phyloP scores from a whole-genome alignment of 805 yeast species.

The Zygosaccharomyces siamensis region DNA sequence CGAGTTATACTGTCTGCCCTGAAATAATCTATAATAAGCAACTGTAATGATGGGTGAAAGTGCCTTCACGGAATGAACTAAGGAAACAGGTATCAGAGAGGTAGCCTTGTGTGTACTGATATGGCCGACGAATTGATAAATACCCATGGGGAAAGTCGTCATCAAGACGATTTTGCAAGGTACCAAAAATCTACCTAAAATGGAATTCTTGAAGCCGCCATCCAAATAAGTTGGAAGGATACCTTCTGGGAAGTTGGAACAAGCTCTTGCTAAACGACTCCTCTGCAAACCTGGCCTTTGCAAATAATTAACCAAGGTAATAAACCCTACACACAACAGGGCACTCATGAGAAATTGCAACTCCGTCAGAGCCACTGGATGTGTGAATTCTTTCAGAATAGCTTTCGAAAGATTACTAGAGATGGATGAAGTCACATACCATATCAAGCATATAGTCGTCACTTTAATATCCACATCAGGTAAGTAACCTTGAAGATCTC shows the following conservation, averaged over 20 bases:
- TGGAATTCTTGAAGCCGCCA: constrained; percentile 30
- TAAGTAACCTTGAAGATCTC: constrained; percentile 15
- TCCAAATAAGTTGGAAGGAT: constrained; percentile 32
- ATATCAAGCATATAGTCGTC: constrained; percentile 55
- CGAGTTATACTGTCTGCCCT: constrained; percentile 50
- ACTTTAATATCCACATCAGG: constrained; percentile 41
- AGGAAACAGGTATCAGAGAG: constrained; percentile 82
- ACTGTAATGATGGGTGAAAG: constrained; percentile 88
- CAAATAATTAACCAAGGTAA: constrained; percentile 38
- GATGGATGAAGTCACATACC: constrained; percentile 80
- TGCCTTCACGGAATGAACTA: constrained; percentile 92
- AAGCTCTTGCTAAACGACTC: constrained; percentile 13
- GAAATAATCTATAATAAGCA: constrained; percentile 60
- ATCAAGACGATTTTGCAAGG: constrained; percentile 51
- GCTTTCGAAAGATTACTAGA: constrained; percentile 78
- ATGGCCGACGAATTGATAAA: constrained; percentile 90
- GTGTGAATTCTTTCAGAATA: constrained; percentile 62
- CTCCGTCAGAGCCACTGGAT: constrained; percentile 87
- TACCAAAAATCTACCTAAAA: constrained; percentile 41
- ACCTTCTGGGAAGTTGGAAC: constrained; percentile 33
- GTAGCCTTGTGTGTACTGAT: constrained; percentile 91
- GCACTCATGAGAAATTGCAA: constrained; percentile 77
- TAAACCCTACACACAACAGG: constrained; percentile 47
- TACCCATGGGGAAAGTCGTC: constrained; percentile 89
- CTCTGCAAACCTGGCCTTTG: constrained; percentile 39